Conservation (phyloP, 768 basidiomycete genomes). For the Suillus bovinus region DNA sequence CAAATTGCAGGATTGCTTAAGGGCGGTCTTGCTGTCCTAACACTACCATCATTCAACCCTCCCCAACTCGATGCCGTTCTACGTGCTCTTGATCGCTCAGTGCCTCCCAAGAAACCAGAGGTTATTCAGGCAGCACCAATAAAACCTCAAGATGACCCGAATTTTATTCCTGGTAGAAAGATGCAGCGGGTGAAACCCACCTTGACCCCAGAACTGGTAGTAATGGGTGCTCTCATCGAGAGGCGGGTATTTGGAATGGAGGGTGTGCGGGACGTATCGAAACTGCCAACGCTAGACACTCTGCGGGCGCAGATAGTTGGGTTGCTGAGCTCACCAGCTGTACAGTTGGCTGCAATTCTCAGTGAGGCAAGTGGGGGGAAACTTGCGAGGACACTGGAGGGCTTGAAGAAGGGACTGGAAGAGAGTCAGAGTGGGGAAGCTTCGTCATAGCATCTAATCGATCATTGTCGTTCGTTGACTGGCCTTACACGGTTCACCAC, state of each 20-base stretch:
- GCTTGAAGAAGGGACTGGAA: conserved; percentile 68
- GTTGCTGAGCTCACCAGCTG: conserved; percentile 71
- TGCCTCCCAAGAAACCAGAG: conserved; percentile 58
- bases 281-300: conserved; percentile 76
- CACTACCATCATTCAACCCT: conserved; percentile 67
- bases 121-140: conserved; percentile 51
- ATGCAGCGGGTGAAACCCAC: conserved; percentile 57
- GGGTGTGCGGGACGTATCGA: conserved; percentile 62
- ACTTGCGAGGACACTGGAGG: conserved; percentile 72
- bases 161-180: conserved; percentile 65
- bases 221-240: conserved; percentile 83
- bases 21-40: conserved; percentile 67
- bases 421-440: conserved; percentile 35
- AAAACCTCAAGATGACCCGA: conserved; percentile 59
- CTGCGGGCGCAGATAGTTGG: conserved; percentile 85
- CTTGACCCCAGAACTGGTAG: conserved; percentile 62
- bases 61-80: conserved; percentile 70
- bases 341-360: conserved; percentile 71
- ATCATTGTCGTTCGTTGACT: not conserved
- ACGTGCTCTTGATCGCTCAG: conserved; percentile 61
- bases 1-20: conserved; percentile 55
- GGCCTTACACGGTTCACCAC: conserved; percentile 11
- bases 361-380: conserved; percentile 68
- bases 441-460: conserved; percentile 21
- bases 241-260: conserved; percentile 63